These are phyloP conservation scores for Stagonosporopsis rhizophila DNA, from an alignment of 2,329 filamentous ascomycete species.

Conservation along the genomic window DNA sequence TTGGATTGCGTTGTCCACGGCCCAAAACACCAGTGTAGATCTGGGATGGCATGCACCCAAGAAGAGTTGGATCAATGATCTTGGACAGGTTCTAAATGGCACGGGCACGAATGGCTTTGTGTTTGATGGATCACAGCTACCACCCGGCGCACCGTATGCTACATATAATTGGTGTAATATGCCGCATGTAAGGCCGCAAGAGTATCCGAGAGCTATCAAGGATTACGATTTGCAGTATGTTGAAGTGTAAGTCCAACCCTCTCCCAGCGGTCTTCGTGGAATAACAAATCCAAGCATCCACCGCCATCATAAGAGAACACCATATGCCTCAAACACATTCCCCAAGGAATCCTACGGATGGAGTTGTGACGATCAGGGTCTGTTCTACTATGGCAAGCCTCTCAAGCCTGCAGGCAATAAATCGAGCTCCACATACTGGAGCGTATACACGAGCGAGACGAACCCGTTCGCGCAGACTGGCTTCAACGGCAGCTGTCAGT, in stretches of 20 bases:
- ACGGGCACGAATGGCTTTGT: slow-evolving; percentile 75
- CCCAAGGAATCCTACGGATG: slow-evolving; percentile 75
- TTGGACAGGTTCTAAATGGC: slow-evolving; percentile 63
- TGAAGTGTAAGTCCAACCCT: slow-evolving; percentile 65
- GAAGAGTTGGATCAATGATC: slow-evolving; percentile 64
- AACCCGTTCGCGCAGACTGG: slow-evolving; percentile 73
- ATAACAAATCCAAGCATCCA: slow-evolving; percentile 61
- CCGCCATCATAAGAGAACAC: slow-evolving; percentile 84
- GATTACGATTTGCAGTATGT: slow-evolving; percentile 76
- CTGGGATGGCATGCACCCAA: slow-evolving; percentile 47
- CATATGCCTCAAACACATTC: slow-evolving; percentile 79
- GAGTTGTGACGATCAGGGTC: slow-evolving; percentile 73
- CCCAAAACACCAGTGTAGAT: slow-evolving; percentile 32
- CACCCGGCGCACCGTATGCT: slow-evolving; percentile 61
- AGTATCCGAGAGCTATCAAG: slow-evolving; percentile 64
- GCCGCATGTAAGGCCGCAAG: slow-evolving; percentile 75
- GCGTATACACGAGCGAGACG: slow-evolving; percentile 64
- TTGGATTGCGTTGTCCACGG: slow-evolving; percentile 23
- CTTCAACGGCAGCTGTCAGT: slow-evolving; percentile 77
- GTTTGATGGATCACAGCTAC: slow-evolving; percentile 70
- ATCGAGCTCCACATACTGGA: slow-evolving; percentile 69
- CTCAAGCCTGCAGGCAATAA: slow-evolving; percentile 55
- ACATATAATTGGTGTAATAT: slow-evolving; percentile 85
- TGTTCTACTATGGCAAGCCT: slow-evolving; percentile 73
- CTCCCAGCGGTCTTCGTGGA: not conserved